These are phyloP conservation scores for Amyloporia xantha DNA, from an alignment of 768 basidiomycete species.

Conservation along the genomic window DNA sequence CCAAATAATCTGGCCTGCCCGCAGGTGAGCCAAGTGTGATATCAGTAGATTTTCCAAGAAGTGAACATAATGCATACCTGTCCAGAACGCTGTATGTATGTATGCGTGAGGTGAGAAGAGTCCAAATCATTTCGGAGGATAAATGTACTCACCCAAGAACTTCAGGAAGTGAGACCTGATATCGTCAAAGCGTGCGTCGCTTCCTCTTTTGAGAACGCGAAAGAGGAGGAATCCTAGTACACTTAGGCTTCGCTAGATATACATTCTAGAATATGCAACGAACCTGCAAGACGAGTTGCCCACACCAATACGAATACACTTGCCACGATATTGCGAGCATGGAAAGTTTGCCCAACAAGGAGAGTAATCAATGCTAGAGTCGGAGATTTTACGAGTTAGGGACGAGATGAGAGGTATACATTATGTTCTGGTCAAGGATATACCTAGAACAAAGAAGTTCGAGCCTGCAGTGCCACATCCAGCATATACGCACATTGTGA, in stretches of 20 bases:
- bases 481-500: background rate
- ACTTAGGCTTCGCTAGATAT: background rate
- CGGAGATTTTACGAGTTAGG: no score
- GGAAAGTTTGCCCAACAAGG: conserved; percentile 53
- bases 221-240: conserved; percentile 56
- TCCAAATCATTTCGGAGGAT: no score
- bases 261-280: background rate
- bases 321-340: conserved; percentile 51
- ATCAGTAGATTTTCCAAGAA: background rate
- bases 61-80: conserved; percentile 28
- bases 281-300: conserved; percentile 51
- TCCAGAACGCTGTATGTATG: conserved; percentile 41
- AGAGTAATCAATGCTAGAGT: conserved; percentile 50
- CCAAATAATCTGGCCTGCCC: conserved; percentile 56
- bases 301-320: conserved; percentile 61
- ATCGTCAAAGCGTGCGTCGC: conserved; percentile 61
- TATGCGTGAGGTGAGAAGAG: background rate
- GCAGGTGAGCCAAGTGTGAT: background rate
- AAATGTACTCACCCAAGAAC: conserved; percentile 39
- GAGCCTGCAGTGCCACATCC: conserved; percentile 34
- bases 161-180: conserved; percentile 61
- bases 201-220: conserved; percentile 63
- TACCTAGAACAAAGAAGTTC: conserved; percentile 61
- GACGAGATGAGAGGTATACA: no score
- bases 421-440: conserved; percentile 1